Conservation (phyloP, 1,284 basidiomycete species). For the Malassezia equina region DNA sequence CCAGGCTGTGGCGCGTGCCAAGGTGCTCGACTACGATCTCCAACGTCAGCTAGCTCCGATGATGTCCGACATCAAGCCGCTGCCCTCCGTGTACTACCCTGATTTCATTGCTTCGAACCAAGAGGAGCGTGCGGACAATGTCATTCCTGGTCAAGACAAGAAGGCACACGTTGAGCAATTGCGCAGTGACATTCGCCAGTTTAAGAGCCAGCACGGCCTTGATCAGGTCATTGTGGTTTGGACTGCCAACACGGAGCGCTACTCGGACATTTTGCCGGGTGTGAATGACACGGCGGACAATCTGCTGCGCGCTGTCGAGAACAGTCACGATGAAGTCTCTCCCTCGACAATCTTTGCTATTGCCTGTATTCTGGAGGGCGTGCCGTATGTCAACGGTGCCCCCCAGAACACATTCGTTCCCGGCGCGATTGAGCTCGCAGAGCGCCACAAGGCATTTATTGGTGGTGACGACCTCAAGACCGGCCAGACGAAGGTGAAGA, state of each 20-base stretch:
- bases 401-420: slow-evolving; percentile 99
- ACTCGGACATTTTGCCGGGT: slow-evolving; percentile 84
- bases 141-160: slow-evolving; percentile 76
- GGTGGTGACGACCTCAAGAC: slow-evolving; percentile 93
- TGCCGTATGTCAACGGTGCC: slow-evolving; percentile 92
- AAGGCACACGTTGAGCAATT: slow-evolving; percentile 82
- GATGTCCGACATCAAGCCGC: slow-evolving; percentile 72
- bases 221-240: slow-evolving; percentile 80
- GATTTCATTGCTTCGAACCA: slow-evolving; percentile 85
- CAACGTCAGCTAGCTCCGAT: slow-evolving; percentile 85
- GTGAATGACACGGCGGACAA: slow-evolving; percentile 91
- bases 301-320: slow-evolving; percentile 70
- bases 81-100: slow-evolving; percentile 75
- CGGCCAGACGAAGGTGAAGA: slow-evolving; percentile 56
- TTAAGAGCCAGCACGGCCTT: slow-evolving; percentile 73
- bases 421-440: slow-evolving; percentile 83
- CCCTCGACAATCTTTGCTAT: slow-evolving; percentile 93
- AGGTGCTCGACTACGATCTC: slow-evolving; percentile 91
- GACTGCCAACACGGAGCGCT: slow-evolving; percentile 98
- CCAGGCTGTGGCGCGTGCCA: slow-evolving; percentile 81
- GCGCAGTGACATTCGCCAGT: slow-evolving; percentile 81
- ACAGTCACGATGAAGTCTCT: slow-evolving; percentile 80
- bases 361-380: slow-evolving; percentile 85
- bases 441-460: slow-evolving; percentile 80
- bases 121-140: slow-evolving; percentile 84